Conservation (phyloP, 108 stramenopile genomes). For the Aurantiochytrium sp. region DNA sequence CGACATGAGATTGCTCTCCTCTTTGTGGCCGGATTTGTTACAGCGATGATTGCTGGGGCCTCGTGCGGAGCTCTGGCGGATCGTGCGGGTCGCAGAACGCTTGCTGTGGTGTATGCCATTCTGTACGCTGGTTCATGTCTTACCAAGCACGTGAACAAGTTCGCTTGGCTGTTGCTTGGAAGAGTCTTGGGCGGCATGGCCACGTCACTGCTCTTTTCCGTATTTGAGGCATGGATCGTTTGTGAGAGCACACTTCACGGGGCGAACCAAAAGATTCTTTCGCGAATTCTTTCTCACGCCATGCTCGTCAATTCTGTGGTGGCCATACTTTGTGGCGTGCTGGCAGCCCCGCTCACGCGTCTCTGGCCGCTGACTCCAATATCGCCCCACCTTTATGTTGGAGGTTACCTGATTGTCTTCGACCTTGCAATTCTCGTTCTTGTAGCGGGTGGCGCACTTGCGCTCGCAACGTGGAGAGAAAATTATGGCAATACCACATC, state of each 20-base stretch:
- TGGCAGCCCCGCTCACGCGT: slow-evolving; percentile 62
- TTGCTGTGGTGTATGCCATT: slow-evolving; percentile 83
- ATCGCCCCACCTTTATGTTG: slow-evolving; percentile 46
- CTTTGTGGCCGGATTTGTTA: slow-evolving; percentile 89
- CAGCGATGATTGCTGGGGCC: slow-evolving; percentile 84
- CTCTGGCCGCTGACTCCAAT: background rate
- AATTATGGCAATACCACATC: slow-evolving; percentile 69
- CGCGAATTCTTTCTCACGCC: slow-evolving; percentile 69
- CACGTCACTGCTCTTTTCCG: slow-evolving; percentile 54
- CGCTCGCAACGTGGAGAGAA: slow-evolving; percentile 79
- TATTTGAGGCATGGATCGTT: slow-evolving; percentile 94
- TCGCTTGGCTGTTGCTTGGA: slow-evolving; percentile 64
- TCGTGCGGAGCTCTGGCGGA: slow-evolving; percentile 85
- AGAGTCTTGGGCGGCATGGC: slow-evolving; percentile 83
- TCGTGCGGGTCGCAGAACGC: slow-evolving; percentile 74
- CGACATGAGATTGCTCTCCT: slow-evolving; percentile 74
- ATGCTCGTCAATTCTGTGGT: slow-evolving; percentile 80
- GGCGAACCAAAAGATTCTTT: slow-evolving; percentile 78
- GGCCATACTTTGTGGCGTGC: slow-evolving; percentile 85
- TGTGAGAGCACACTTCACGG: slow-evolving; percentile 72
- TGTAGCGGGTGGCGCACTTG: slow-evolving; percentile 62
- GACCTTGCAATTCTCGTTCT: slow-evolving; percentile 83
- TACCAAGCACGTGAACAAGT: slow-evolving; percentile 71
- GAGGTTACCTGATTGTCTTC: slow-evolving; percentile 91
- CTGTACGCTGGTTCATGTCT: slow-evolving; percentile 80